phyloP scores from a whole-genome alignment of 495 filamentous ascomycete genomes.

The Cercophora samala region DNA sequence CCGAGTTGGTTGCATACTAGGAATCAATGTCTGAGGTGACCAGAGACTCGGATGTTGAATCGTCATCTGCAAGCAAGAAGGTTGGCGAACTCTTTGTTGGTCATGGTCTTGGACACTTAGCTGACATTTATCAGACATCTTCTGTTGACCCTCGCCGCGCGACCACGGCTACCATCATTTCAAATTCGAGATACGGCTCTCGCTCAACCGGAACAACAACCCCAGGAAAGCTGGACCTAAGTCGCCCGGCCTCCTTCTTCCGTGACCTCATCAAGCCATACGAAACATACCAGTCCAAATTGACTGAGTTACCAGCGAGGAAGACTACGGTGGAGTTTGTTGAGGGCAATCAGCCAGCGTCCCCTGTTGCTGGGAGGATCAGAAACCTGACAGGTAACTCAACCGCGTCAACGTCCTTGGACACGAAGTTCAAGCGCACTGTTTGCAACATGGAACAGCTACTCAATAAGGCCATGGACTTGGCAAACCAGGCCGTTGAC shows the following conservation, averaged over 20 bases:
- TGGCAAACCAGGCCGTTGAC: constrained; percentile 41
- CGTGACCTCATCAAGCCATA: constrained; percentile 23
- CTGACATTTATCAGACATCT: neutral
- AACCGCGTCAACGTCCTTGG: constrained; percentile 16
- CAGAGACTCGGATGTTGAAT: neutral
- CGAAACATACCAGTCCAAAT: constrained; percentile 21
- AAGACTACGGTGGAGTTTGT: neutral
- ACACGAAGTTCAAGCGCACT: constrained; percentile 32
- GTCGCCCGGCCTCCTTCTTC: constrained; percentile 24
- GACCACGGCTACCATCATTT: neutral
- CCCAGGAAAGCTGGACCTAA: constrained; percentile 15
- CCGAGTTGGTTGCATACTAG: constrained; percentile 27
- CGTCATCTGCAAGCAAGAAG: neutral
- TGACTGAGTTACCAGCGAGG: constrained; percentile 22
- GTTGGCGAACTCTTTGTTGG: neutral
- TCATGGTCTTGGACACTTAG: neutral
- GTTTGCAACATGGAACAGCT: constrained; percentile 47
- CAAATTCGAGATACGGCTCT: neutral
- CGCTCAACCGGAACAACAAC: constrained; percentile 5
- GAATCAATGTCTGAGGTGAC: constrained; percentile 16
- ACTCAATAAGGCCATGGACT: constrained; percentile 43
- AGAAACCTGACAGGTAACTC: constrained; percentile 14
- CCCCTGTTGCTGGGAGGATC: neutral
- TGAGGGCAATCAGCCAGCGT: neutral
- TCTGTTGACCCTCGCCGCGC: constrained; percentile 6